phyloP scores from a whole-genome alignment of 345 rosid genomes.

The Salix brachista region DNA sequence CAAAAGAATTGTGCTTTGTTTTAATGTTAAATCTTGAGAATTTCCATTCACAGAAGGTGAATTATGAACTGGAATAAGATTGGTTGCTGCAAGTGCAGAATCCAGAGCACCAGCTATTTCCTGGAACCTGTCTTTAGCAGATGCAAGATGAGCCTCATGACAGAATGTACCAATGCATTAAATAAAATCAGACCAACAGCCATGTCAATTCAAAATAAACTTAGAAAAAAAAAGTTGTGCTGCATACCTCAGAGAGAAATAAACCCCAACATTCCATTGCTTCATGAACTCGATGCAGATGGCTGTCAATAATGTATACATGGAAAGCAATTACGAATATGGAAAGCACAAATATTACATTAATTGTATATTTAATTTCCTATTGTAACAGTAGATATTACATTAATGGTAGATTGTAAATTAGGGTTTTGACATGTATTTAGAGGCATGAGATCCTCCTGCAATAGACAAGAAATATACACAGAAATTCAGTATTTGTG shows the following conservation, averaged over 20 bases:
- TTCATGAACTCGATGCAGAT: conserved; percentile 76
- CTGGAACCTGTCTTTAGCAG: conserved; percentile 68
- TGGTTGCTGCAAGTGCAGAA: conserved; percentile 61
- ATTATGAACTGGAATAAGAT: conserved; percentile 61
- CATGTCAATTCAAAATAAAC: neutral
- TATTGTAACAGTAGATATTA: no score
- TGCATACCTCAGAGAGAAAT: conserved; percentile 84
- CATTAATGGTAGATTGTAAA: no score
- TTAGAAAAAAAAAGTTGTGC: neutral
- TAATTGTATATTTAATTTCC: no score
- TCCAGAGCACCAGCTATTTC: conserved; percentile 93
- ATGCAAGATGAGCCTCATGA: conserved; percentile 8
- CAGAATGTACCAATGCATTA: neutral
- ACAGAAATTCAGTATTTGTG: no score
- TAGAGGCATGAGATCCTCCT: no score
- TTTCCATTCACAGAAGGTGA: conserved; percentile 38
- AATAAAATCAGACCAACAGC: neutral
- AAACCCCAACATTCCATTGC: conserved; percentile 96
- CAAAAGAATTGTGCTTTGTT: conserved; percentile 74
- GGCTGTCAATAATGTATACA: no score
- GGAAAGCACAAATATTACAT: no score
- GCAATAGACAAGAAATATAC: no score
- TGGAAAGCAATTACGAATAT: no score
- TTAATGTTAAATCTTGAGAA: conserved; percentile 45
- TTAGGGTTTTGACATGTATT: no score